These are phyloP conservation scores for Rhodofomes roseus DNA, from an alignment of 1,284 basidiomycete genomes.

Conservation along the genomic window DNA sequence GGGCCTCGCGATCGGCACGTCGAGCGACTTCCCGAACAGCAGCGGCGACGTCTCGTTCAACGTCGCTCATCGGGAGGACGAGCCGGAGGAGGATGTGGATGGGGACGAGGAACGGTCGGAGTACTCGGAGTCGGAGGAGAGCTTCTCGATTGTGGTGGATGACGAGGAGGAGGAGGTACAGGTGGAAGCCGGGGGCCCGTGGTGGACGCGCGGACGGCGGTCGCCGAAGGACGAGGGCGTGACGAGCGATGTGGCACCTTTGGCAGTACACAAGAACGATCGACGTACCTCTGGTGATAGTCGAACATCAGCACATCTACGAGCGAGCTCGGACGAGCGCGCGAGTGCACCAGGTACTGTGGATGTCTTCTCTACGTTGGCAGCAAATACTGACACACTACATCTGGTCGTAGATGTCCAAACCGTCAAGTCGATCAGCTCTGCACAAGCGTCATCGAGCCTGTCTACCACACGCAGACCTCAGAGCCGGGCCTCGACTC, in stretches of 20 bases:
- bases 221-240: not conserved
- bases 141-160: not conserved
- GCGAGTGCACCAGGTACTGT: no score
- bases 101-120: conserved; percentile 13
- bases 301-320: no score
- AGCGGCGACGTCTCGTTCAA: not conserved
- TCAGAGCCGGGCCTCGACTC: no score
- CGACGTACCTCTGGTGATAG: not conserved
- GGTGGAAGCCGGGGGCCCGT: not conserved
- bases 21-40: conserved; percentile 24
- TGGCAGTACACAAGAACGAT: not conserved
- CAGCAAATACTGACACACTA: no score
- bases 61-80: not conserved
- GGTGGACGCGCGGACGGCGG: not conserved
- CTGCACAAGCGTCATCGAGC: no score
- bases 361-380: no score
- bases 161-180: not conserved
- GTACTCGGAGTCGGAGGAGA: conserved; percentile 12
- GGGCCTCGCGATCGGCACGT: conserved; percentile 37
- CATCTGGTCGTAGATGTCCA: no score
- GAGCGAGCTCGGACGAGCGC: no score
- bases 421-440: no score
- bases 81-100: not conserved
- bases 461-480: no score
- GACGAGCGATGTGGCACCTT: not conserved